A percentile compares a stretch with the other conserved stretches of the same genome.
Evolutionary conservation across 1,284 basidiomycete genomes (phyloP).

Genomic region (Sanguinoderma infundibulare): DNA sequence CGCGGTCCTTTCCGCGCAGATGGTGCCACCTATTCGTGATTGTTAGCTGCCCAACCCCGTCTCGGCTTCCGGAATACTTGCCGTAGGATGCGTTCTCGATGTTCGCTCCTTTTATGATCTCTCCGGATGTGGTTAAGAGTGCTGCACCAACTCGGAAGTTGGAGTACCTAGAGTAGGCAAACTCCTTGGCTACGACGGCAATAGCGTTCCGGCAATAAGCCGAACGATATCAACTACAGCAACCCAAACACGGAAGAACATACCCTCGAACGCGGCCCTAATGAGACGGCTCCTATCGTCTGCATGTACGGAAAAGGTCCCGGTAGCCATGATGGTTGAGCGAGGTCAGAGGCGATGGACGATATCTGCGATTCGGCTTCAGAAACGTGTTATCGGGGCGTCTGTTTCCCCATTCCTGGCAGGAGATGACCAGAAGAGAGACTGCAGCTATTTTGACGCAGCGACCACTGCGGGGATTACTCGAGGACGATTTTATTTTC

Average conservation of each 20-base stretch:
- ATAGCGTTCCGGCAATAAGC: not conserved
- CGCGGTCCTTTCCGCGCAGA: constrained; percentile 91
- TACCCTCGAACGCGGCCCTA: constrained; percentile 40
- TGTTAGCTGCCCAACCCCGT: not conserved
- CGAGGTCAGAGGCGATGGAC: not conserved
- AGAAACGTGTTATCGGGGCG: not conserved
- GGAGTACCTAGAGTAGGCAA: constrained; percentile 78
- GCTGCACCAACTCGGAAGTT: constrained; percentile 92
- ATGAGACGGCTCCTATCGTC: constrained; percentile 35
- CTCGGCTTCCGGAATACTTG: constrained; percentile 32
- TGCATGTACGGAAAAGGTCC: constrained; percentile 28
- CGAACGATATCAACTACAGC: not conserved
- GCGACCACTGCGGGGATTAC: no score
- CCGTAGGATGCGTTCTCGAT: constrained; percentile 93
- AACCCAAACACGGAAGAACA: not conserved
- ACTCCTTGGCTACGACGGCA: constrained; percentile 49
- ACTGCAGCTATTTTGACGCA: not conserved
- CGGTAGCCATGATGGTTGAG: constrained; percentile 29
- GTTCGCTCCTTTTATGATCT: constrained; percentile 83
- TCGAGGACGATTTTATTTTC: no score
- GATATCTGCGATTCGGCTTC: not conserved
- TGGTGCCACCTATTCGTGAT: constrained; percentile 59
- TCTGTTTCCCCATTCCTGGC: not conserved
- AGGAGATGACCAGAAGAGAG: not conserved
- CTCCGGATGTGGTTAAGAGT: constrained; percentile 69